Evolutionary conservation across 2,329 filamentous ascomycete species (phyloP), one percentile per base, ranked within the genome.

Genomic region (Coniochaeta hoffmannii): DNA sequence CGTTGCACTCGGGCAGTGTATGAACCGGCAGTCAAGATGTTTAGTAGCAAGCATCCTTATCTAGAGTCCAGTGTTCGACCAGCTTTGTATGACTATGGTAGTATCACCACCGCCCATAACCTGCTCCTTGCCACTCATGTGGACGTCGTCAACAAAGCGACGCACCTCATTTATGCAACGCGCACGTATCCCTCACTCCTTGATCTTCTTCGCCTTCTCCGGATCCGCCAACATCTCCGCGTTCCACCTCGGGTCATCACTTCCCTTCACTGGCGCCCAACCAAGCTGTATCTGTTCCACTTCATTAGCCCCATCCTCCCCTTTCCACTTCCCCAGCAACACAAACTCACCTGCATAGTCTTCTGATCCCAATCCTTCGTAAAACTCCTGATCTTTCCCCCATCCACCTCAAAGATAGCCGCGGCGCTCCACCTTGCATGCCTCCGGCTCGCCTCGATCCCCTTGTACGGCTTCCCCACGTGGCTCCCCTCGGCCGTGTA

Each of bases 401-500:
- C 58, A 38, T 61, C 61, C 15, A 64, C 61, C 54, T 64, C 62
- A 26, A 64, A 64, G 15, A 64, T 64, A 2, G 62, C 60, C 1
- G 61, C 62, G 8, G 56, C 54, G 22, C 54, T 50, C 56, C 56
- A 63, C 46, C 52, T 50, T 3, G 63, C 60, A 50, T 61, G 58
- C 30, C 34, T 55, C 6, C 61, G 59, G 32, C 59, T 62, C 14
- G 51, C 46, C n/a, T 35, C 35, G 26, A 63, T 63, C 10, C 56
- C 62, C 44, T 62, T 62, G 56, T 63, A 65, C 10, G 63, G 61
- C 56, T 60, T 54, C 5, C 63, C 60, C 10, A 51, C 36, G 41
- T 65, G 63, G 50, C 59, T 62, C 10, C 62, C 61, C 52, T 62
- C 59, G 1, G 61, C 61, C 9, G 58, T 62, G 34, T 64, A 64